phyloP scores from a whole-genome alignment of 768 basidiomycete species.

The Dictyophora rubrovolvata region DNA sequence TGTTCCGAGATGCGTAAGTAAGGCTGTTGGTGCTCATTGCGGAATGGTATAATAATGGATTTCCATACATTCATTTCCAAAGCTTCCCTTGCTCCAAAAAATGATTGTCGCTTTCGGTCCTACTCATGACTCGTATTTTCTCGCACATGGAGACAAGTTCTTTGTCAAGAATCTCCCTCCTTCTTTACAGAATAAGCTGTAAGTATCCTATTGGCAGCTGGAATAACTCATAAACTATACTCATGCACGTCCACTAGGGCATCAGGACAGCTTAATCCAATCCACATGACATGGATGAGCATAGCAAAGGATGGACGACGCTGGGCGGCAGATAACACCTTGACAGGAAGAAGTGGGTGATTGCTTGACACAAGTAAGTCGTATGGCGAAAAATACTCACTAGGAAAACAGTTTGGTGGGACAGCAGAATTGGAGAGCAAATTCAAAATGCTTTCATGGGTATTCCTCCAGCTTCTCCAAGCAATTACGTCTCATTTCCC shows the following conservation, averaged over 20 bases:
- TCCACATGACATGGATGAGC: conserved; percentile 10
- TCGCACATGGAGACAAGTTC: conserved; percentile 5
- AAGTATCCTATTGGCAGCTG: not conserved
- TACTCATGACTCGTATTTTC: conserved; percentile 7
- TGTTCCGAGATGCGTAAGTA: not conserved
- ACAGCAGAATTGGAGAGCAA: not conserved
- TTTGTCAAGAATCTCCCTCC: conserved; percentile 3
- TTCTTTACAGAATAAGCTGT: conserved; percentile 6
- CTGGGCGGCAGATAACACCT: conserved; percentile 7
- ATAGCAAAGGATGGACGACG: conserved; percentile 6
- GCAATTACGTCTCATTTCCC: conserved; percentile 10
- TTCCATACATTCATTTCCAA: not conserved
- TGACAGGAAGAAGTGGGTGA: conserved; percentile 2
- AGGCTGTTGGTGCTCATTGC: not conserved
- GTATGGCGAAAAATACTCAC: not conserved
- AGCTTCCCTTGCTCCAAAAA: not conserved
- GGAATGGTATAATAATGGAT: not conserved
- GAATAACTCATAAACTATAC: not conserved
- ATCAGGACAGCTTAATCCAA: conserved; percentile 4
- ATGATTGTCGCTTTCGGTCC: conserved; percentile 10
- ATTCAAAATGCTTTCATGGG: conserved; percentile 9
- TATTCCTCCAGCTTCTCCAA: conserved; percentile 4
- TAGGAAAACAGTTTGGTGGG: conserved; percentile 4
- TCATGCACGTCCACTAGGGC: not conserved
- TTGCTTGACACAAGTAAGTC: not conserved